These are phyloP conservation scores for Coniella lustricola DNA, from an alignment of 2,329 filamentous ascomycete genomes.

Conservation along the genomic window DNA sequence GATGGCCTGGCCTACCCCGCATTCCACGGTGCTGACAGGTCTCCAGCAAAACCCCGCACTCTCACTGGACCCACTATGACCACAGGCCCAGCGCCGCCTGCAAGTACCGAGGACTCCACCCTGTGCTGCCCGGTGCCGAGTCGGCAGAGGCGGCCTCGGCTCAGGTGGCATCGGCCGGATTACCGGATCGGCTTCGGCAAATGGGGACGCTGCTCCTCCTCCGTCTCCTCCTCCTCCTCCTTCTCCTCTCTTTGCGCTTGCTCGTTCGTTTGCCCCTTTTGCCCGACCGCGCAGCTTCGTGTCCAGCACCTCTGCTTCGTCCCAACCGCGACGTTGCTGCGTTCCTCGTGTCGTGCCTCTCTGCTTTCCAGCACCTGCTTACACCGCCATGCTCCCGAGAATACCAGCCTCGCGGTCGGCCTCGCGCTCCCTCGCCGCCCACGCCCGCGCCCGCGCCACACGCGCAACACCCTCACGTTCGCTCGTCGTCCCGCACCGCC, in stretches of 20 bases:
- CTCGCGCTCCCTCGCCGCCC: background rate
- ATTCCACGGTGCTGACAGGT: background rate
- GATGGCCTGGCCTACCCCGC: constrained; percentile 5
- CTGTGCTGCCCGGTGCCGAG: background rate
- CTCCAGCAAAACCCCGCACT: background rate
- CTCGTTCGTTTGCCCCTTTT: background rate
- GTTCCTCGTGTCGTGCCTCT: too few species aligned
- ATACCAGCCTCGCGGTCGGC: constrained; percentile 8
- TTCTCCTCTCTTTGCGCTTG: background rate
- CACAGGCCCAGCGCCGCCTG: background rate
- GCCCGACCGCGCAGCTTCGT: background rate
- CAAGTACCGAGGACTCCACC: background rate
- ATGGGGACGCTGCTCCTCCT: too few species aligned
- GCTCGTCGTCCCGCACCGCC: too few species aligned
- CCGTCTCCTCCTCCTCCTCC: too few species aligned
- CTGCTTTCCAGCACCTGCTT: too few species aligned
- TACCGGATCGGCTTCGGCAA: too few species aligned
- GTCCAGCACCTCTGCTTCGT: background rate
- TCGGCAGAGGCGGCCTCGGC: constrained; percentile 1
- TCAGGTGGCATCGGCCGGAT: background rate
- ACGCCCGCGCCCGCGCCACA: background rate
- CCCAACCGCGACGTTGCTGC: too few species aligned
- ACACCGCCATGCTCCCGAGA: constrained; percentile 12
- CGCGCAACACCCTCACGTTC: background rate
- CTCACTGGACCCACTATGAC: too few species aligned